These are phyloP conservation scores for Scytalidium sp. DNA, from an alignment of 2,329 filamentous ascomycete genomes.

Conservation along the genomic window DNA sequence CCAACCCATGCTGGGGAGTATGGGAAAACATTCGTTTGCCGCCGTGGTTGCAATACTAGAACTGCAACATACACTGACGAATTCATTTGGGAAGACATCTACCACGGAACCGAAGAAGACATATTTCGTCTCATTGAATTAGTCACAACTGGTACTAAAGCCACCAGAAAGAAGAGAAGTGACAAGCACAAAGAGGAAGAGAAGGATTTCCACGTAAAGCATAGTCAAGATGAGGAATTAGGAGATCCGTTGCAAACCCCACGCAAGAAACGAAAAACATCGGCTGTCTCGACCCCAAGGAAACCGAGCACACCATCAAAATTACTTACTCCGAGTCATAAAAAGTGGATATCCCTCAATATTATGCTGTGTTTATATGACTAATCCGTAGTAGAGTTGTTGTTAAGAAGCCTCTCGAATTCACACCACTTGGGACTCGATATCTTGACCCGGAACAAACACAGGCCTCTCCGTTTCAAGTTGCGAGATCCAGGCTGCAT, in stretches of 20 bases:
- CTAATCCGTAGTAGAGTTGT: constrained; percentile 45
- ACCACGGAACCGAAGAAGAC: constrained; percentile 36
- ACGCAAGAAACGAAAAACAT: constrained; percentile 51
- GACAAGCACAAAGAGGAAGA: constrained; percentile 23
- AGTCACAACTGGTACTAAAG: constrained; percentile 70
- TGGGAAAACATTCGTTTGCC: constrained; percentile 87
- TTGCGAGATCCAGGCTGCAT: constrained; percentile 84
- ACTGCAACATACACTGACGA: constrained; percentile 91
- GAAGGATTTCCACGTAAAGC: constrained; percentile 31
- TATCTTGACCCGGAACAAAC: constrained; percentile 72
- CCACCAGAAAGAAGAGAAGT: constrained; percentile 46
- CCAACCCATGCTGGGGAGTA: constrained; percentile 70
- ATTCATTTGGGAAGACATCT: constrained; percentile 87
- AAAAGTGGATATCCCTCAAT: constrained; percentile 41
- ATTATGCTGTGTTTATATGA: constrained; percentile 4
- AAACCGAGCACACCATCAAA: constrained; percentile 37
- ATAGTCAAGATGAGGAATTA: constrained; percentile 20
- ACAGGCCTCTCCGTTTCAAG: constrained; percentile 83
- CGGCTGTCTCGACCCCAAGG: constrained; percentile 30
- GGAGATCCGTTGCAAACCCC: constrained; percentile 45
- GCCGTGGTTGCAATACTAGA: constrained; percentile 82
- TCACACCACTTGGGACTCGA: constrained; percentile 90
- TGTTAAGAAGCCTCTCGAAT: constrained; percentile 86
- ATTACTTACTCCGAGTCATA: constrained; percentile 59
- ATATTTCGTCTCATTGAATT: constrained; percentile 17